A percentile compares a stretch with the other conserved stretches of the same genome.
phyloP scores from a whole-genome alignment of 73 alveolate species.

The Paramecium sexaurelia region DNA sequence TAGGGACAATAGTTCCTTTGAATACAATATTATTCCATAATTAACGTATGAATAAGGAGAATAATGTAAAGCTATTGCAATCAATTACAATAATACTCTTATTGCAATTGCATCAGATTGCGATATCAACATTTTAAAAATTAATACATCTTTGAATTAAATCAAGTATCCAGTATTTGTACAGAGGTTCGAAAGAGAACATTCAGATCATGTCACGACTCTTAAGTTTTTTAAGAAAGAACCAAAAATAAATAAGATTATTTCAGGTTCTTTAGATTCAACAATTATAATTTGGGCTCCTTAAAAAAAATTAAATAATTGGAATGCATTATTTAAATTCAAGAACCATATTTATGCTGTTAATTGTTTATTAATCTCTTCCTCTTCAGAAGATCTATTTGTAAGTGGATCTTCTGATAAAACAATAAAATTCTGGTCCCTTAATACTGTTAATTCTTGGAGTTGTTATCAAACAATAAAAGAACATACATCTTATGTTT shows the following conservation, averaged over 20 bases:
- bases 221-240: neutral
- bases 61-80: neutral
- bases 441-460: neutral
- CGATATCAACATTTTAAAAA: neutral
- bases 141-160: neutral
- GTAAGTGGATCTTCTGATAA: neutral
- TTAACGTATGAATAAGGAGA: neutral
- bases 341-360: neutral
- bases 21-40: neutral
- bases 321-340: neutral
- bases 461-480: neutral
- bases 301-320: neutral
- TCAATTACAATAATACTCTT: neutral
- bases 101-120: neutral
- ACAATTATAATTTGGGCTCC: neutral
- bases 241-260: neutral
- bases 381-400: neutral
- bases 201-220: neutral
- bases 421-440: neutral
- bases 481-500: neutral
- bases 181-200: neutral
- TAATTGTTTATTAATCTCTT: neutral
- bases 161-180: neutral
- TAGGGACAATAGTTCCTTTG: neutral
- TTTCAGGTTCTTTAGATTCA: neutral